Conservation (phyloP, 306 rosid genomes). For the Mucuna pruriens region DNA sequence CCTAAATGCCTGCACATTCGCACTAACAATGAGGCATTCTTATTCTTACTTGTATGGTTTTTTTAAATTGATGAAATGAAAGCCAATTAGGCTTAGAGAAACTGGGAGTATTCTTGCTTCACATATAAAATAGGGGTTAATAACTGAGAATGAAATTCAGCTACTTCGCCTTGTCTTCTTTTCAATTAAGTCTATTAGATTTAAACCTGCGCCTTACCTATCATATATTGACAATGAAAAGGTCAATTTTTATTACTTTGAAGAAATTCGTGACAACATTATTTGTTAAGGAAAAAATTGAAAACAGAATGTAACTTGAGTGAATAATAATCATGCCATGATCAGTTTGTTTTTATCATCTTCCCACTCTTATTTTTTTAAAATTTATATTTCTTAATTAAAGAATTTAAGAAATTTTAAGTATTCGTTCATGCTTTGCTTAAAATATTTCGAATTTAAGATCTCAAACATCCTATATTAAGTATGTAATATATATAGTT, state of each 20-base stretch:
- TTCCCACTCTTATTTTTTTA: no score
- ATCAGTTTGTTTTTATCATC: background rate
- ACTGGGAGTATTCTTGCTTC: conserved; percentile 6
- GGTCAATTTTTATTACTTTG: no score
- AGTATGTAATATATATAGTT: background rate
- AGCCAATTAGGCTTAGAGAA: conserved; percentile 29
- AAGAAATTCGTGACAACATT: no score
- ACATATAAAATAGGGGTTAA: background rate
- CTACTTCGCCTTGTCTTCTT: background rate
- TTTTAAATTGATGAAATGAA: conserved; percentile 10
- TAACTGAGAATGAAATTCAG: background rate
- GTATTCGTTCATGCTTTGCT: background rate
- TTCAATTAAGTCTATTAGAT: background rate
- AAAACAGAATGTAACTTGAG: background rate
- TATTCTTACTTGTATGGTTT: conserved; percentile 4
- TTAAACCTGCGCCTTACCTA: no score
- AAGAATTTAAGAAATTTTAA: background rate
- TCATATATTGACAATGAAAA: background rate
- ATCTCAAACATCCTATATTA: background rate
- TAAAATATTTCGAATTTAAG: no score
- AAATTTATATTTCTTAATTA: background rate
- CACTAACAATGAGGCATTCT: conserved; percentile 3
- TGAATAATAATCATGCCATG: background rate
- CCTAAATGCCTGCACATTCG: conserved; percentile 12
- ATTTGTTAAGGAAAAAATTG: no score